Percentiles rank a stretch among this genome's conserved stretches.
phyloP scores from a whole-genome alignment of 441 rosid species.

The Eutrema salsugineum region DNA sequence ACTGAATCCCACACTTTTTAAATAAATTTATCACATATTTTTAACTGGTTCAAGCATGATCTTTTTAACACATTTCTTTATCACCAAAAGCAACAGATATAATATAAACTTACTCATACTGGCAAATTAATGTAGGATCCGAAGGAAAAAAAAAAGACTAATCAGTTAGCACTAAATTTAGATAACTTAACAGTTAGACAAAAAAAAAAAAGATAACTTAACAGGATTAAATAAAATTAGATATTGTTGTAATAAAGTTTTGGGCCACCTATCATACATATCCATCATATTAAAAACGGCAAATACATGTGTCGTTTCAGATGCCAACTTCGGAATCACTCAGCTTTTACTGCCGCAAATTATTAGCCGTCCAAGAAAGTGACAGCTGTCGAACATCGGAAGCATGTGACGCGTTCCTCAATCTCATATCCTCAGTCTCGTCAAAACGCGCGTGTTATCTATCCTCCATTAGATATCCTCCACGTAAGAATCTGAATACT shows the following conservation, averaged over 20 bases:
- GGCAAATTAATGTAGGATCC: too few species aligned
- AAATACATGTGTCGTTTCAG: not conserved
- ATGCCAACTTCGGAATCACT: not conserved
- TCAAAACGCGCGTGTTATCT: fast-evolving
- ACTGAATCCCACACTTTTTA: too few species aligned
- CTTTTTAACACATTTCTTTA: too few species aligned
- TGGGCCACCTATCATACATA: not conserved
- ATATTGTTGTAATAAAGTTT: not conserved
- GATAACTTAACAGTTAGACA: too few species aligned
- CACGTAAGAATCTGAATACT: not conserved
- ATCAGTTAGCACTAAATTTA: too few species aligned
- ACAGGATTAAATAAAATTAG: not conserved
- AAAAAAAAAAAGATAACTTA: too few species aligned
- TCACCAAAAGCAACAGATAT: too few species aligned
- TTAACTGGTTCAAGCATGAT: too few species aligned
- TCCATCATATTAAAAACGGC: not conserved
- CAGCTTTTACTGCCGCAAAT: not conserved
- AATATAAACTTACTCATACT: too few species aligned
- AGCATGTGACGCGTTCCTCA: constrained; percentile 1
- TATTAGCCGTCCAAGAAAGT: constrained; percentile 1
- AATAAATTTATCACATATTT: too few species aligned
- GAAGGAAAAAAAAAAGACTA: too few species aligned
- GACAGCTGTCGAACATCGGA: constrained; percentile 22
- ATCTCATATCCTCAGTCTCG: not conserved
- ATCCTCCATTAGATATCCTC: not conserved